Percentiles rank a stretch among this genome's conserved stretches.
phyloP scores from a whole-genome alignment of 495 filamentous ascomycete species.

The Penicillium coprophilum region DNA sequence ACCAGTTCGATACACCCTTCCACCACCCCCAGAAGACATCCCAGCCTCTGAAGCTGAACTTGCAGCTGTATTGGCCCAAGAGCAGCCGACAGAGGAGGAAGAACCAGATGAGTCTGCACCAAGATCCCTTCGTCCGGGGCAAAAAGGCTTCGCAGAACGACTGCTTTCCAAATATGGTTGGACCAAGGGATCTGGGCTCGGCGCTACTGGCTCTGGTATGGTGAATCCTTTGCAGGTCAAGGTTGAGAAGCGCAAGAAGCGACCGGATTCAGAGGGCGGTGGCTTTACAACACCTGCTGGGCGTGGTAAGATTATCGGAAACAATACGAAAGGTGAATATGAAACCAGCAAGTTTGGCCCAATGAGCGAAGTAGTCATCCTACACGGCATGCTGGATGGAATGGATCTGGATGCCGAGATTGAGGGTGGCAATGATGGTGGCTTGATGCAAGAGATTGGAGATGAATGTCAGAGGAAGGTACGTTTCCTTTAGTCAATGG shows the following conservation, averaged over 20 bases:
- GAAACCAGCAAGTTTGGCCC: constrained; percentile 65
- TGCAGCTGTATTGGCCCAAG: constrained; percentile 51
- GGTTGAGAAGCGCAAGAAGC: constrained; percentile 78
- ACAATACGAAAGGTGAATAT: constrained; percentile 47
- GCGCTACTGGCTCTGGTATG: constrained; percentile 77
- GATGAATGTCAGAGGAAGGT: constrained; percentile 84
- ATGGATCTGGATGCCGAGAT: constrained; percentile 72
- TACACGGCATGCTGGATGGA: constrained; percentile 78
- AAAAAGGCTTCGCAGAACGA: constrained; percentile 80
- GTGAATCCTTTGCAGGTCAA: constrained; percentile 77
- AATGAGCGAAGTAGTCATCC: constrained; percentile 76
- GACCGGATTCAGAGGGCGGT: constrained; percentile 74
- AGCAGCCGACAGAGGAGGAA: constrained; percentile 47
- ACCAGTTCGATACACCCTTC: constrained; percentile 78
- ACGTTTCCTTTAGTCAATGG: constrained; percentile 10
- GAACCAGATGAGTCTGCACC: constrained; percentile 49
- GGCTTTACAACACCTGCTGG: constrained; percentile 68
- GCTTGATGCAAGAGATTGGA: constrained; percentile 88
- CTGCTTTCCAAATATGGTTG: constrained; percentile 92
- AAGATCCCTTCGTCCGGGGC: constrained; percentile 70
- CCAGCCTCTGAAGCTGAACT: constrained; percentile 57
- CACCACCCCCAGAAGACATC: constrained; percentile 56
- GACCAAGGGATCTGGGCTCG: constrained; percentile 83
- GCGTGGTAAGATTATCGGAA: constrained; percentile 78
- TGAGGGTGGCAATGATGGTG: constrained; percentile 55